A percentile compares a stretch with the other conserved stretches of the same genome.
Conservation (phyloP, 1,139 yeast species). For the Barnettozyma hawaiiensis region DNA sequence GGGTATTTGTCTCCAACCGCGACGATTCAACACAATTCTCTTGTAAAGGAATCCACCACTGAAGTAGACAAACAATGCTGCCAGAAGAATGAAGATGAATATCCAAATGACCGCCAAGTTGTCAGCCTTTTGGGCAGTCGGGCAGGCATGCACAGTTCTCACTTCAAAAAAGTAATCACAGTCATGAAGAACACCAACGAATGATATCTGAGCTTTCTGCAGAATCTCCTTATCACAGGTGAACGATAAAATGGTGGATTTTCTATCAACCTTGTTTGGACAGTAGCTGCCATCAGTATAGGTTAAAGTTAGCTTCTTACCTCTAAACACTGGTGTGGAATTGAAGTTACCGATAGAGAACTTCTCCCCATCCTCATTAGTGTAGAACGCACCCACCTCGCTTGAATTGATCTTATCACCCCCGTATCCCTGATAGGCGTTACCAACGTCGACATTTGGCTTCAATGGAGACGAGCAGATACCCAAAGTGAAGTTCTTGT, state of each 20-base stretch:
- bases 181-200: constrained; percentile 65
- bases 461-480: constrained; percentile 66
- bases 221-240: constrained; percentile 75
- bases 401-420: constrained; percentile 42
- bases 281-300: constrained; percentile 74
- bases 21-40: constrained; percentile 27
- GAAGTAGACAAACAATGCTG: constrained; percentile 49
- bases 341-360: constrained; percentile 65
- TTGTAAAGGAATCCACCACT: constrained; percentile 51
- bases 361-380: constrained; percentile 44
- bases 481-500: constrained; percentile 72
- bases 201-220: constrained; percentile 61
- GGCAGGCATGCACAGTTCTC: constrained; percentile 82
- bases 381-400: constrained; percentile 62
- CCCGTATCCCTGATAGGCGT: constrained; percentile 31
- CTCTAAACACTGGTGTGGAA: constrained; percentile 59
- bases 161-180: constrained; percentile 85
- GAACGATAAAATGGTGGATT: constrained; percentile 65
- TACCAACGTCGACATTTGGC: constrained; percentile 28
- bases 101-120: constrained; percentile 57
- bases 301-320: constrained; percentile 63
- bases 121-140: constrained; percentile 46
- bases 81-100: constrained; percentile 45
- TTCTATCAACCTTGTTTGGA: constrained; percentile 43
- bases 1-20: constrained; percentile 31